Base-by-base conservation (phyloP, 179 eudicot species). In the Silene vulgaris region DNA sequence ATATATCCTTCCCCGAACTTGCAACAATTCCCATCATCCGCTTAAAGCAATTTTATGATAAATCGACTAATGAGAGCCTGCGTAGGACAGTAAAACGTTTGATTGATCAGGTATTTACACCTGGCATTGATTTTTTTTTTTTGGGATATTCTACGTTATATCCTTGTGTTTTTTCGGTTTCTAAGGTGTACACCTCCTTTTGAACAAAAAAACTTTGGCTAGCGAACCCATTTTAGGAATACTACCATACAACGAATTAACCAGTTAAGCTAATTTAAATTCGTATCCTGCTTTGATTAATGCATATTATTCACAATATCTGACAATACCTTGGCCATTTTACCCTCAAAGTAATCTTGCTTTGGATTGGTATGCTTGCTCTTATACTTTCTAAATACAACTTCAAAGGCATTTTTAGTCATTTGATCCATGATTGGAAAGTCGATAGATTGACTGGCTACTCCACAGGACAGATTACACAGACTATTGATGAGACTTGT, bases 1-100 rank as follows among this genome's bases (percentile, higher is more conserved):
- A 90, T 84, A 90, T 96, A 70, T 90, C 99, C 73, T 93, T 90
- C 79, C 99, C 99, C 35, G 99, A 96, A 70, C 80, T 93, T 68
- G 96, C 98, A 74, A 90, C 92, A 68, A 77, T 93, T 75, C 90
- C 97, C 23, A 78, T 91, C 17, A 88, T 91, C 68, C 86, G 91
- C 21, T 76, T 96, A 75, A 86, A 86, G 83, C 87, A 86, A 82
- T 88, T 90, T 66, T 82, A 84, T 73, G 97, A 89, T 30, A 76
- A 60, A 77, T 80, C 84, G 28, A 74, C 85, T 32, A 76, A 52
- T 82, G 99, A 96, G 78, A 85, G 89, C 79, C 66, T 86, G 75
- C 80, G 86, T 54, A 85, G 87, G 48, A 75, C 77, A 62, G 90
- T 93, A 76, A 93, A 88, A 85, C 99, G 96, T 70, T 74, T 93